Percentiles rank a stretch among this genome's conserved stretches.
Evolutionary conservation across 345 rosid species (phyloP).

Genomic region (Rhodomyrtus tomentosa): DNA sequence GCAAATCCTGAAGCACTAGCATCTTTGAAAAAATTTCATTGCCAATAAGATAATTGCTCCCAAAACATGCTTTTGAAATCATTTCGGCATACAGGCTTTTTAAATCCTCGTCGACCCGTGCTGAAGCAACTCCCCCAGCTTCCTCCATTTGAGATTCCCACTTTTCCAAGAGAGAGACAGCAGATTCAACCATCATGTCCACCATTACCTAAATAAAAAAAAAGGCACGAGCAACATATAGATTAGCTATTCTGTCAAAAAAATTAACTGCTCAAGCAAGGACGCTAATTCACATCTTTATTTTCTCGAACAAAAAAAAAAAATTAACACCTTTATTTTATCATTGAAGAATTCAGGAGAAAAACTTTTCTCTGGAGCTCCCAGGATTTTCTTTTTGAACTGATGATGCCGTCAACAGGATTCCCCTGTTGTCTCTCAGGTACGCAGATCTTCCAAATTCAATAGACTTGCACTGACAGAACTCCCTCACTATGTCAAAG

Average conservation of each 20-base stretch:
- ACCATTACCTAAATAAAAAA: constrained; percentile 2
- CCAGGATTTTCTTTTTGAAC: constrained; percentile 4
- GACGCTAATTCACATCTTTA: too few relatives aligned
- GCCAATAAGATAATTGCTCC: constrained; percentile 13
- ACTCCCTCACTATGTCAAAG: constrained; percentile 1
- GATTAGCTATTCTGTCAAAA: neutral
- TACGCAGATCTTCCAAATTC: constrained; percentile 2
- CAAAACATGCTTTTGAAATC: constrained; percentile 19
- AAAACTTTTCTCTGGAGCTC: constrained; percentile 13
- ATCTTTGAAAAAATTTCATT: constrained; percentile 11
- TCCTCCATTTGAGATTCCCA: constrained; percentile 8
- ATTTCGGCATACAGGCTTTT: constrained; percentile 14
- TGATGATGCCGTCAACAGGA: neutral
- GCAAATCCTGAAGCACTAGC: constrained; percentile 3
- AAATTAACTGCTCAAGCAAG: neutral
- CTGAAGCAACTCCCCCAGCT: neutral
- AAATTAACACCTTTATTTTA: constrained; percentile 23
- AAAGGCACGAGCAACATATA: neutral
- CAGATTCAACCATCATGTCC: constrained; percentile 13
- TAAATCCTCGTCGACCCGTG: constrained; percentile 6
- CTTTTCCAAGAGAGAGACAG: neutral
- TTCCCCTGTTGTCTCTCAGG: neutral
- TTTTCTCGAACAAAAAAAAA: too few relatives aligned
- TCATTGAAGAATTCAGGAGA: constrained; percentile 18
- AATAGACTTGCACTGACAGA: neutral